Conservation (phyloP, 805 yeast genomes). For the Monosporozyma servazzii region DNA sequence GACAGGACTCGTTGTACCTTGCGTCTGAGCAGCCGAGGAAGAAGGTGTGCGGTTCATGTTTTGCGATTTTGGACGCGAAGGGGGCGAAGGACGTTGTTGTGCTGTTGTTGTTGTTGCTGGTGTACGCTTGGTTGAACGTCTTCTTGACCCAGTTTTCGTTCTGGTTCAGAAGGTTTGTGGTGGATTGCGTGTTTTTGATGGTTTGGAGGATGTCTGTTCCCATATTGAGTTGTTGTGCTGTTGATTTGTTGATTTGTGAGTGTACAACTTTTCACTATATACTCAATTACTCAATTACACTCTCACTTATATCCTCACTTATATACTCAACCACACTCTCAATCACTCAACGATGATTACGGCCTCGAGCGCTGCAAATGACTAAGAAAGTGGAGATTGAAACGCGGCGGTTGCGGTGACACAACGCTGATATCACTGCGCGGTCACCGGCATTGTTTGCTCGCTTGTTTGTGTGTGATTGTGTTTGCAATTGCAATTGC, state of each 20-base stretch:
- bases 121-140: constrained; percentile 42
- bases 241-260: constrained; percentile 40
- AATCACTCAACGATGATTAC: no score
- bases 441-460: not conserved
- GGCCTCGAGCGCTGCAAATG: constrained; percentile 27
- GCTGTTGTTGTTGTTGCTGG: constrained; percentile 14
- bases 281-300: no score
- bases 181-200: not conserved
- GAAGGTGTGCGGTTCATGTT: constrained; percentile 66
- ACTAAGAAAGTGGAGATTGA: constrained; percentile 32
- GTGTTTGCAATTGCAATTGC: no score
- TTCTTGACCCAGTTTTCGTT: constrained; percentile 40
- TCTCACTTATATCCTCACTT: no score
- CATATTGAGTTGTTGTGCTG: constrained; percentile 2
- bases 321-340: no score
- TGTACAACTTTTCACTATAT: no score
- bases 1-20: constrained; percentile 70
- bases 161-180: constrained; percentile 28
- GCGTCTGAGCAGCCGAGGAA: constrained; percentile 96
- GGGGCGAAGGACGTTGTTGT: constrained; percentile 84
- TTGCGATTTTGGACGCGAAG: constrained; percentile 68
- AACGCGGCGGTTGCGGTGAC: not conserved
- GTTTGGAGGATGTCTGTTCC: constrained; percentile 5
- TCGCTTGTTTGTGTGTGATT: no score
- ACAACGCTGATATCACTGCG: not conserved